phyloP scores from a whole-genome alignment of 441 rosid species.

The Brassica hybrid region DNA sequence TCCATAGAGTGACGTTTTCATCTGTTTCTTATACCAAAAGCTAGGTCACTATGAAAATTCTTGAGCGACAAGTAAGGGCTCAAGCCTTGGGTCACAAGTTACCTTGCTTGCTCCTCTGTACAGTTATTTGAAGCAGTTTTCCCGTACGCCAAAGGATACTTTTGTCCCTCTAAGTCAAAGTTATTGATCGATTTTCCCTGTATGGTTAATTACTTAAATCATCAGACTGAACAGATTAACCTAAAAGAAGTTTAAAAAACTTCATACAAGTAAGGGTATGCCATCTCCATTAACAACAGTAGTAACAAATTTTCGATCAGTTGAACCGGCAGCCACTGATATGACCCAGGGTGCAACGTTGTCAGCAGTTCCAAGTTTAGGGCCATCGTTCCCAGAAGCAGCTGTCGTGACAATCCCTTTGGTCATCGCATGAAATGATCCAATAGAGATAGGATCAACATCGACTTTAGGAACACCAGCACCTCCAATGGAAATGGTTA shows the following conservation, averaged over 20 bases:
- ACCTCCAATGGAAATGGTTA: slow-evolving; percentile 52
- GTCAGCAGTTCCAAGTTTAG: neutral
- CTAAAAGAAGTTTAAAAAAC: neutral
- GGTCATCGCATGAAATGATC: slow-evolving; percentile 55
- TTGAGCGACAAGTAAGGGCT: neutral
- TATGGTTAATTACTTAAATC: neutral
- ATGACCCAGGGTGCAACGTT: slow-evolving; percentile 62
- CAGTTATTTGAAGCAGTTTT: slow-evolving; percentile 32
- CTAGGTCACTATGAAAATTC: neutral
- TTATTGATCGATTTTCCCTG: slow-evolving; percentile 57
- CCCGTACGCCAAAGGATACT: slow-evolving; percentile 49
- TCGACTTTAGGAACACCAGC: slow-evolving; percentile 13
- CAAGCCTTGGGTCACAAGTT: slow-evolving; percentile 6
- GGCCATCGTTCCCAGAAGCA: slow-evolving; percentile 54
- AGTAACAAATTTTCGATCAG: slow-evolving; percentile 47
- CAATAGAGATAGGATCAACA: slow-evolving; percentile 49
- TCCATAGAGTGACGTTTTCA: neutral
- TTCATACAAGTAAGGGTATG: slow-evolving; percentile 43
- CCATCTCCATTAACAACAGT: slow-evolving; percentile 55
- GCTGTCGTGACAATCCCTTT: slow-evolving; percentile 47
- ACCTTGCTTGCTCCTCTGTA: slow-evolving; percentile 34
- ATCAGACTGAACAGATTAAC: neutral
- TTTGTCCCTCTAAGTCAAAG: slow-evolving; percentile 38
- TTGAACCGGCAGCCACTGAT: slow-evolving; percentile 58
- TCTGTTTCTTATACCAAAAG: neutral